Conservation (phyloP, 352 stramenopile species). For the Pythium rishiriense region DNA sequence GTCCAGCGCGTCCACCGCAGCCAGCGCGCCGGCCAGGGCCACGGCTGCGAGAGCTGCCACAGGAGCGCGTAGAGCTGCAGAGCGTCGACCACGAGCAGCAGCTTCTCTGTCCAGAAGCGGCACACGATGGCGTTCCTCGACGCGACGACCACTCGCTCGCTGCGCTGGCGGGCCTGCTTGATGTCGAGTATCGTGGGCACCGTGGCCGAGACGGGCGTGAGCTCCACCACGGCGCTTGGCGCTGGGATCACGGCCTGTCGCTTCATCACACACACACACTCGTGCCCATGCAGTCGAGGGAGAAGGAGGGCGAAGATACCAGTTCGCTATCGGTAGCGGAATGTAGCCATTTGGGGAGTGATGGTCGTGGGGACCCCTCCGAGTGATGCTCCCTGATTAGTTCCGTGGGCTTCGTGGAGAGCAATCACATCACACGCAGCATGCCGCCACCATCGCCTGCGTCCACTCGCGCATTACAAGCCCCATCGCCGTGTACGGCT, state of each 20-base stretch:
- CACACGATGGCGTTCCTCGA: constrained; percentile 26
- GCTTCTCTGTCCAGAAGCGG: constrained; percentile 69
- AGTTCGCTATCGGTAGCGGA: too few species aligned
- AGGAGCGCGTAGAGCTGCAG: constrained; percentile 68
- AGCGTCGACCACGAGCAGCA: constrained; percentile 39
- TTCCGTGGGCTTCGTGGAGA: too few species aligned
- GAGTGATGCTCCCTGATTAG: too few species aligned
- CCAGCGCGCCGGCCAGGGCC: constrained; percentile 68
- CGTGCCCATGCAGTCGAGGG: too few species aligned
- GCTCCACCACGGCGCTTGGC: not conserved
- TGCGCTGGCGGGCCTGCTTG: constrained; percentile 13
- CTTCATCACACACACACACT: too few species aligned
- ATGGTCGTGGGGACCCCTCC: too few species aligned
- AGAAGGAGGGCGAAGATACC: too few species aligned
- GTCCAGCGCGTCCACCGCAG: constrained; percentile 48
- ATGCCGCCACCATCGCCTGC: too few species aligned
- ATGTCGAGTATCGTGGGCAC: constrained; percentile 22
- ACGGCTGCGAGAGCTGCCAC: constrained; percentile 79
- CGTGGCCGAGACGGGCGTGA: not conserved
- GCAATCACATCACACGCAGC: too few species aligned
- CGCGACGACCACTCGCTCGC: constrained; percentile 11
- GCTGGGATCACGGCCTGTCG: constrained; percentile 16
- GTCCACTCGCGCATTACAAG: too few species aligned
- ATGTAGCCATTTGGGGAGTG: too few species aligned
- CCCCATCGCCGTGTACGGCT: too few species aligned